Conservation (phyloP, 345 rosid species). For the Populus tremula region DNA sequence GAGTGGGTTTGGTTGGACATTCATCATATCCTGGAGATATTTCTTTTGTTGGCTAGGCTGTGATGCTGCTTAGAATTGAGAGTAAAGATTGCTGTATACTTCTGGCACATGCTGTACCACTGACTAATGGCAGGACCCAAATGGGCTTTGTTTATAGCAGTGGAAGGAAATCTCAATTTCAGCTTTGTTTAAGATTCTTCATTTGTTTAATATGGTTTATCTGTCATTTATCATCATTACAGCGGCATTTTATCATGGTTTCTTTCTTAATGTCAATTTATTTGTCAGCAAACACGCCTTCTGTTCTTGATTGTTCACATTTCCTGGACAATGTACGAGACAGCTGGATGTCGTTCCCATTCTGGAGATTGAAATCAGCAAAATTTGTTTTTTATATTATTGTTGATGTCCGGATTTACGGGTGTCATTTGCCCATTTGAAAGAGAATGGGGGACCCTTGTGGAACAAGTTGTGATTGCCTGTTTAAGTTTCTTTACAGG, state of each 20-base stretch:
- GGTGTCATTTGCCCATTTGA: not conserved
- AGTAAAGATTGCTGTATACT: conserved; percentile 30
- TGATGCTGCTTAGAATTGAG: conserved; percentile 18
- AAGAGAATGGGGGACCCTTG: too few relatives aligned
- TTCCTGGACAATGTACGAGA: not conserved
- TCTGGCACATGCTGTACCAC: conserved; percentile 20
- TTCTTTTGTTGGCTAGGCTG: conserved; percentile 10
- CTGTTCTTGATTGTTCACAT: not conserved
- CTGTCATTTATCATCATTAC: not conserved
- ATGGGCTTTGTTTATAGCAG: conserved; percentile 22
- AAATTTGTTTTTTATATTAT: too few relatives aligned
- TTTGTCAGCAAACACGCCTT: not conserved
- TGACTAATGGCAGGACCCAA: conserved; percentile 17
- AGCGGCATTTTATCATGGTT: not conserved
- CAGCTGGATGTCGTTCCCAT: not conserved
- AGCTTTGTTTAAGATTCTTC: not conserved
- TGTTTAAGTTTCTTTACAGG: too few relatives aligned
- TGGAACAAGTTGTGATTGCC: too few relatives aligned
- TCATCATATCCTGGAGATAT: conserved; percentile 7
- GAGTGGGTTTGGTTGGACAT: conserved; percentile 1
- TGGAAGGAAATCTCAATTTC: conserved; percentile 14
- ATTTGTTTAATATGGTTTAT: too few relatives aligned
- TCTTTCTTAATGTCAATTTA: not conserved
- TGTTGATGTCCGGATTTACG: not conserved
- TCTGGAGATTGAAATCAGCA: not conserved